Percentiles rank a stretch among this genome's conserved stretches.
Evolutionary conservation across 768 basidiomycete species (phyloP).

Genomic region (Boletus rubroflammeus): DNA sequence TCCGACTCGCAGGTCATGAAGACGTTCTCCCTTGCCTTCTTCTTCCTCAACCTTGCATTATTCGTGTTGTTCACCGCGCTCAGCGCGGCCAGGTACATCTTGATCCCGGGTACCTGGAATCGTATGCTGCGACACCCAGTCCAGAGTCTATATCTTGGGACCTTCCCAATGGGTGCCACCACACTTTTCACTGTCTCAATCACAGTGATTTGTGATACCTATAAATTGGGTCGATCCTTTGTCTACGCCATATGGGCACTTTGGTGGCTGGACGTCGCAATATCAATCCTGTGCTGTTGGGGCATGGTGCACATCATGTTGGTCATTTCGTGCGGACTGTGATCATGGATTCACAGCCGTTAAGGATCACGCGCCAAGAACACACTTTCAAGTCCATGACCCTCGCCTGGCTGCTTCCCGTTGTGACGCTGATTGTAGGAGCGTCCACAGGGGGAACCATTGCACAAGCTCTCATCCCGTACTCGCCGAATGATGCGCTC

Average conservation of each 20-base stretch:
- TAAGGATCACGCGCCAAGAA: conserved; percentile 55
- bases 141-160: conserved; percentile 48
- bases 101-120: conserved; percentile 49
- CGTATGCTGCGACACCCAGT: conserved; percentile 48
- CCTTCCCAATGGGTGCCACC: conserved; percentile 56
- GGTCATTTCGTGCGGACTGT: conserved; percentile 27
- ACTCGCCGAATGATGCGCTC: conserved; percentile 47
- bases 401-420: conserved; percentile 69
- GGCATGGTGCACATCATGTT: conserved; percentile 66
- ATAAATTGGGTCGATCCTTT: conserved; percentile 46
- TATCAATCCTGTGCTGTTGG: conserved; percentile 59
- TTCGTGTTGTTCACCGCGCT: conserved; percentile 48
- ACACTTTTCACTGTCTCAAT: conserved; percentile 55
- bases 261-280: conserved; percentile 64
- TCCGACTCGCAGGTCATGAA: conserved; percentile 38
- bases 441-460: conserved; percentile 64
- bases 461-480: conserved; percentile 43
- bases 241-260: conserved; percentile 56
- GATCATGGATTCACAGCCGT: conserved; percentile 5
- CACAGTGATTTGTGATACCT: conserved; percentile 41
- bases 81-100: conserved; percentile 47
- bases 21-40: conserved; percentile 45
- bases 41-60: conserved; percentile 55
- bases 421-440: conserved; percentile 69
- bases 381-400: conserved; percentile 57